These are phyloP conservation scores for Nyssa sinensis DNA, from an alignment of 148 eudicot genomes.

Conservation along the genomic window DNA sequence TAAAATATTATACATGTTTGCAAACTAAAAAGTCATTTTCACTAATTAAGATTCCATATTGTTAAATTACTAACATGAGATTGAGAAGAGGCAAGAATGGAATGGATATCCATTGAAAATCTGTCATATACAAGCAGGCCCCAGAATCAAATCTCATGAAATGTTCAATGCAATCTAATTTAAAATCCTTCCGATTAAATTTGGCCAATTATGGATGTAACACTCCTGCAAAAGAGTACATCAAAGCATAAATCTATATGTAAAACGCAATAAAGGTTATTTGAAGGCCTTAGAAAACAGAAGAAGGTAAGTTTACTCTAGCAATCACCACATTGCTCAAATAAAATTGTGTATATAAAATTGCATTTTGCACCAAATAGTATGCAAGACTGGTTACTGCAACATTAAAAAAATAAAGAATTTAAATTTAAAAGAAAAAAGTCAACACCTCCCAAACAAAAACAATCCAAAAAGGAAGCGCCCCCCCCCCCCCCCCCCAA, in stretches of 20 bases:
- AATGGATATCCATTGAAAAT: background rate
- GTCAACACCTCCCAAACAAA: background rate
- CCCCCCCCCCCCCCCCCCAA: too few species aligned
- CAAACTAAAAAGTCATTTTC: slow-evolving; percentile 1
- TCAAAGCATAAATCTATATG: background rate
- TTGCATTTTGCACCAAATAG: too few species aligned
- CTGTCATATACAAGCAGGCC: background rate
- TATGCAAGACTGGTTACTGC: background rate
- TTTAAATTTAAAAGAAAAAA: too few species aligned
- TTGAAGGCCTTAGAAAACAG: too few species aligned
- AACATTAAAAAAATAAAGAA: background rate
- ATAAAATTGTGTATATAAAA: too few species aligned
- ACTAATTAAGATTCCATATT: background rate
- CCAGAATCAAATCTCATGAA: background rate
- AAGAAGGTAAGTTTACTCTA: too few species aligned
- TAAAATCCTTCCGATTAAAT: too few species aligned
- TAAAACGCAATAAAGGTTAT: too few species aligned
- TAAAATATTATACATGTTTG: background rate
- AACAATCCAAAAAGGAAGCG: background rate
- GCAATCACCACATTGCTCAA: too few species aligned
- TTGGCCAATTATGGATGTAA: background rate
- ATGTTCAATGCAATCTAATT: background rate
- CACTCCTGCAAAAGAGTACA: background rate
- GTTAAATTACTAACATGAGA: background rate
- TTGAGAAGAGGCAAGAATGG: background rate